Conservation (phyloP, 2,329 filamentous ascomycete species). For the Penicillium griseofulvum region DNA sequence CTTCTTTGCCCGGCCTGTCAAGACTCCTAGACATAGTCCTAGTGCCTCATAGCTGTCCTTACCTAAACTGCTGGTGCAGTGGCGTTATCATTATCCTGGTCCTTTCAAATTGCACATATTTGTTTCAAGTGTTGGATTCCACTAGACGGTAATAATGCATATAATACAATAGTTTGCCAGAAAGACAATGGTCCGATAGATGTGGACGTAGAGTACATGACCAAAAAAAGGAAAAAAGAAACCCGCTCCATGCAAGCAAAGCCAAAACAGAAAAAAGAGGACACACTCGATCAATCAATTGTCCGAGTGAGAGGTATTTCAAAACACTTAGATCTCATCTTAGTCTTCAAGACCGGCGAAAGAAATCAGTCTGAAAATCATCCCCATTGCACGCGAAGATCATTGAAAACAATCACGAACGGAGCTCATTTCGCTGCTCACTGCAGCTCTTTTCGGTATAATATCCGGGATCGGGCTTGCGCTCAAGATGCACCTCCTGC, state of each 20-base stretch:
- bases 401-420: neutral
- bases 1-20: neutral
- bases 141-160: conserved; percentile 1
- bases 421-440: conserved; percentile 23
- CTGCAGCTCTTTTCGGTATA: conserved; percentile 63
- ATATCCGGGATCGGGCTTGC: conserved; percentile 77
- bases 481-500: conserved; percentile 65
- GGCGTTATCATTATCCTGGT: conserved; percentile 18
- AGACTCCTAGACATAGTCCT: neutral
- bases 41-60: conserved; percentile 4
- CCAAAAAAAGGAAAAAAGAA: conserved; percentile 2
- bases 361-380: neutral
- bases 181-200: neutral
- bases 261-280: conserved; percentile 8
- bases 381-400: neutral
- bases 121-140: neutral
- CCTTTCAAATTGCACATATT: conserved; percentile 23
- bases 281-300: neutral
- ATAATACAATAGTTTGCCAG: conserved; percentile 7
- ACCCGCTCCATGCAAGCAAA: conserved; percentile 16
- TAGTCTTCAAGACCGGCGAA: neutral
- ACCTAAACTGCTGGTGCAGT: conserved; percentile 1
- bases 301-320: neutral
- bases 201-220: conserved; percentile 9
- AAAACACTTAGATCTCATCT: neutral